Base-by-base conservation (phyloP, 2,329 filamentous ascomycete species). In the Ramularia endophylla region DNA sequence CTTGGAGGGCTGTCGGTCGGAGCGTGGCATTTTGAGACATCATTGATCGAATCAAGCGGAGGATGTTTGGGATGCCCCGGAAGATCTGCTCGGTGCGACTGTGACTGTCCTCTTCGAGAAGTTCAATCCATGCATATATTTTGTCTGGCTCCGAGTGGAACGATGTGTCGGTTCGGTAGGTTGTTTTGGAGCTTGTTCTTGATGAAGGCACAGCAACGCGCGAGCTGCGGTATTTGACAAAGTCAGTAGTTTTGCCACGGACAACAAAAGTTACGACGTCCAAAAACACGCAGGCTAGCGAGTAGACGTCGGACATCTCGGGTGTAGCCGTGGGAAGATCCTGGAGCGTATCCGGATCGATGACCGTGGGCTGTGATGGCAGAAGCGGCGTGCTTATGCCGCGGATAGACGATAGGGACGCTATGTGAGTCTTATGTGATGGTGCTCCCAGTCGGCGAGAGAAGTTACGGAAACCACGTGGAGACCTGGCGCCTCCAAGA, bases 71-170 rank as follows among this genome's bases (percentile, higher is more conserved):
- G 2, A 72, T 48, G 9, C 62, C 65, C 5, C 63, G 60, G 28
- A 49, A 59, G 62, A 69, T n/a, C 7, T 42, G 41, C n/a, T 54
- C 50, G 47, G 54, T 41, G 12, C 50, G 45, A 7, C 44, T 31
- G 12, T 38, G 36, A 29, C 51, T 55, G 19, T 59, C 58, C 5
- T 53, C 50, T 15, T 52, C 41, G 1, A 61, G 44, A 52, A 61
- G 5, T 76, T 77, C 65, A 67, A 85, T 82, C 84, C 84, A 88
- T 11, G 70, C 70, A 48, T 83, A 76, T 2, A 87, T 73, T 59
- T 84, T 81, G 12, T 76, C 73, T 1, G 83, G 67, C 52, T 87
- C 85, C 49, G 76, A 75, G 61, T 87, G 83, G 60, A 85, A 88
- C 0, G 81, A 85, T 0, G 81, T 74, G 62, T 87, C 83, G 6